Base-by-base conservation (phyloP, 768 basidiomycete species). In the Leccinum barrowsii region DNA sequence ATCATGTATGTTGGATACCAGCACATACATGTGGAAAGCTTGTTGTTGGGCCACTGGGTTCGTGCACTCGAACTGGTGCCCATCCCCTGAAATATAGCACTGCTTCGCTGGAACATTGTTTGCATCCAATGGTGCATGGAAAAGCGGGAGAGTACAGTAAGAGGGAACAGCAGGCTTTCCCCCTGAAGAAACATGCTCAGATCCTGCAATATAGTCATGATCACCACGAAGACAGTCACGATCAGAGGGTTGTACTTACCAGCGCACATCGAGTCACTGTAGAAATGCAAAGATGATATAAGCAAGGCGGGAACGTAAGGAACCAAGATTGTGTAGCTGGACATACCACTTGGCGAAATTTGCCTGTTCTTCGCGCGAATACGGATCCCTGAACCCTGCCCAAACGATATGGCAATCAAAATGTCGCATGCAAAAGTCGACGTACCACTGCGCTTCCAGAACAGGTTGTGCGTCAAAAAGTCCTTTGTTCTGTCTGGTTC, bases 381-480 rank as follows among this genome's bases (percentile, higher is more conserved):
- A 86, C 0, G 84, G 85, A 66, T 86, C 84, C 71, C 80, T 83
- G 74, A 85, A 86, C 5, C 82, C 84, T 85, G 50, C 12, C 51
- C 13, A 0, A 19, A 54, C 6, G 15, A 50, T 62, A 11, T 55
- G 48, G 1, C 11, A 26, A 37, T 17, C n/a, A 19, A 59, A 6
- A 12, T 0, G 15, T 2, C 1, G 1, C 3, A 5, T 13, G 1
- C 21, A 17, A 21, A 32, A 21, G 17, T 51, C 0, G 11, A 68
- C 76, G 50, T 59, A 78, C 84, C 85, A 63, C 77, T 78, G 11
- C 84, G 77, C 59, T 77, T 77, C 85, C 85, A 86, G 60, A 77
- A 79, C 40, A 85, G 57, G 34, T 65, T 73, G 60, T 86, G 85
- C 3, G 81, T 78, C 53, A 86, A 70, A 70, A 73, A 81, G 64